phyloP scores from a whole-genome alignment of 2,329 filamentous ascomycete species.

The Biscogniauxia sp. region DNA sequence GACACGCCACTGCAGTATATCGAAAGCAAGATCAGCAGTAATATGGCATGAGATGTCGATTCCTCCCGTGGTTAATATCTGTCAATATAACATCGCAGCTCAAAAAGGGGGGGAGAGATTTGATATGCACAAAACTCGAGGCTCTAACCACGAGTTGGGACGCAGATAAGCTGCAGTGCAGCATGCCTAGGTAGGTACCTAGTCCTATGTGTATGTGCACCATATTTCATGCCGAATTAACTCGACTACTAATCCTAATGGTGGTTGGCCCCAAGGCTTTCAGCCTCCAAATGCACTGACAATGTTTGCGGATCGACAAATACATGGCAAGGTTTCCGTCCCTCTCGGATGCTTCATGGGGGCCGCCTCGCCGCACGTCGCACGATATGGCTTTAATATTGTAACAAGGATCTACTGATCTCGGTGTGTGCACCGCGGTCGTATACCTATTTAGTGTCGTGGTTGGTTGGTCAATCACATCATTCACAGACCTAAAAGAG shows the following conservation, averaged over 20 bases:
- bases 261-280: slow-evolving; percentile 10
- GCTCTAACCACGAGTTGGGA: background rate
- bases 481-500: background rate
- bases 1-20: background rate
- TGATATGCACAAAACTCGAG: background rate
- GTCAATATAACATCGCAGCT: background rate
- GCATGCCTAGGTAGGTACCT: slow-evolving; percentile 1
- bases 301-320: slow-evolving; percentile 3
- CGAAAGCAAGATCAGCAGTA: background rate
- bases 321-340: slow-evolving; percentile 7
- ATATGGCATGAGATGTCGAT: background rate
- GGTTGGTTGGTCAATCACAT: slow-evolving; percentile 18
- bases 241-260: slow-evolving; percentile 8
- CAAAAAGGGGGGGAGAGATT: background rate
- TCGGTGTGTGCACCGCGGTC: slow-evolving; percentile 14
- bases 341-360: slow-evolving; percentile 6
- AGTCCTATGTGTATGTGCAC: slow-evolving; percentile 1
- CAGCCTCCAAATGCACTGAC: slow-evolving; percentile 14
- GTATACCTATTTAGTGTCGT: background rate
- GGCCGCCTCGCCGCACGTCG: slow-evolving; percentile 13
- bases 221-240: slow-evolving; percentile 6
- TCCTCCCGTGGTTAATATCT: background rate
- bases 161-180: background rate
- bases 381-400: slow-evolving; percentile 8
- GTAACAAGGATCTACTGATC: slow-evolving; percentile 5